These are phyloP conservation scores for Mallotus nudiflorus DNA, from an alignment of 345 rosid genomes.

Conservation along the genomic window DNA sequence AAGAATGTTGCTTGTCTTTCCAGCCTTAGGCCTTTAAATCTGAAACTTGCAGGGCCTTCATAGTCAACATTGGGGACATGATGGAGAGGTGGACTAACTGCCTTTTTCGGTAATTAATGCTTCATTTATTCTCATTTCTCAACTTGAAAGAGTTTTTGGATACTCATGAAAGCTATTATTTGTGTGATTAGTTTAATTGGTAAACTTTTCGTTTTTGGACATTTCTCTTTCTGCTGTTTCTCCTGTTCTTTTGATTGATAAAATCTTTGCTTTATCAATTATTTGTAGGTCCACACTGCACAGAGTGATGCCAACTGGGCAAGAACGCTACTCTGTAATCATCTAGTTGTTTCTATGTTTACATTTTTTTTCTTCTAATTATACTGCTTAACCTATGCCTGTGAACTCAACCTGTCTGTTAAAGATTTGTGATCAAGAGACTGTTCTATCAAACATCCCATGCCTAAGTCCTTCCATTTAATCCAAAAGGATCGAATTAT, in stretches of 20 bases:
- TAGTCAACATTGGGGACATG: slow-evolving; percentile 77
- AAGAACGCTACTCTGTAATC: slow-evolving; percentile 77
- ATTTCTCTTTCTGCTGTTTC: not conserved
- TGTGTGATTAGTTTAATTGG: not conserved
- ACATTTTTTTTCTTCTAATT: not conserved
- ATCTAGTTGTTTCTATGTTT: not conserved
- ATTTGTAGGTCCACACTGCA: slow-evolving; percentile 72
- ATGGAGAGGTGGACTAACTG: slow-evolving; percentile 94
- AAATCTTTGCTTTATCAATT: not conserved
- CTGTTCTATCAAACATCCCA: not conserved
- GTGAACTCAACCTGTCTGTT: not conserved
- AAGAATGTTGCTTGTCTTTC: not conserved
- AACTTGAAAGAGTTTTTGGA: not conserved
- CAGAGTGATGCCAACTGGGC: slow-evolving; percentile 69
- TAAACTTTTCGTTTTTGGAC: not conserved
- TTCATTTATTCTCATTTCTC: not conserved
- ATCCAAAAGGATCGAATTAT: too few species aligned
- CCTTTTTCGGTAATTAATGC: slow-evolving; percentile 57
- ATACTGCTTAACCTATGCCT: not conserved
- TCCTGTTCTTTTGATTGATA: not conserved
- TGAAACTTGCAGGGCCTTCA: slow-evolving; percentile 57
- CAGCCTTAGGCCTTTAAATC: not conserved
- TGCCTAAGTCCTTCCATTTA: too few species aligned
- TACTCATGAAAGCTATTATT: not conserved
- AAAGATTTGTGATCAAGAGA: not conserved